A percentile compares a stretch with the other conserved stretches of the same genome.
Evolutionary conservation across 495 filamentous ascomycete species (phyloP).

Genomic region (Xylaria grammica): DNA sequence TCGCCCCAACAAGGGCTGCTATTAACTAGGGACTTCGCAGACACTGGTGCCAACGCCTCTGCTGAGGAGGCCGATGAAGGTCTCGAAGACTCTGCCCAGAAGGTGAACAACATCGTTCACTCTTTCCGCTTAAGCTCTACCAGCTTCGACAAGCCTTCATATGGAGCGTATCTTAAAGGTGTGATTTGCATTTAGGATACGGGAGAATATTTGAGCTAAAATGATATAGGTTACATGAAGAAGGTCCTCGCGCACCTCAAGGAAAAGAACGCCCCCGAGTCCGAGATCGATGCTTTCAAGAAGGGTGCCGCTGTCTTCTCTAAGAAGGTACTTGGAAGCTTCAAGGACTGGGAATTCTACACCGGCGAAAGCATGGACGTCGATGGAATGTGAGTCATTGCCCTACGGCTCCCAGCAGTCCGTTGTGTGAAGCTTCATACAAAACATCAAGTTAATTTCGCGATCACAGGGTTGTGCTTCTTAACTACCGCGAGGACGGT

Average conservation of each 20-base stretch:
- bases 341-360: conserved; percentile 95
- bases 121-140: conserved; percentile 86
- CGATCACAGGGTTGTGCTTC: conserved; percentile 76
- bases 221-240: conserved; percentile 83
- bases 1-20: conserved; percentile 1
- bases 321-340: conserved; percentile 80
- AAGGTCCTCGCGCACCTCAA: conserved; percentile 72
- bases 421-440: conserved; percentile 15
- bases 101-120: conserved; percentile 94
- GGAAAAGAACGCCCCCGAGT: conserved; percentile 62
- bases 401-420: conserved; percentile 39
- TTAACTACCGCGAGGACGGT: conserved; percentile 98
- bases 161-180: conserved; percentile 76
- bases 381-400: conserved; percentile 75
- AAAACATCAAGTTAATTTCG: conserved; percentile 27
- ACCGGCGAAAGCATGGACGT: conserved; percentile 89
- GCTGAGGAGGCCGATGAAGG: conserved; percentile 84
- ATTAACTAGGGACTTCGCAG: conserved; percentile 42
- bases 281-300: conserved; percentile 78
- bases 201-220: conserved; percentile 12
- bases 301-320: conserved; percentile 68
- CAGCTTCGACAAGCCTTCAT: conserved; percentile 82
- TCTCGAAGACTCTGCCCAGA: conserved; percentile 67
- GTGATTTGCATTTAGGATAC: neutral
- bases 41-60: conserved; percentile 96